phyloP scores from a whole-genome alignment of 805 yeast species.

The Metschnikowia vanudenii region DNA sequence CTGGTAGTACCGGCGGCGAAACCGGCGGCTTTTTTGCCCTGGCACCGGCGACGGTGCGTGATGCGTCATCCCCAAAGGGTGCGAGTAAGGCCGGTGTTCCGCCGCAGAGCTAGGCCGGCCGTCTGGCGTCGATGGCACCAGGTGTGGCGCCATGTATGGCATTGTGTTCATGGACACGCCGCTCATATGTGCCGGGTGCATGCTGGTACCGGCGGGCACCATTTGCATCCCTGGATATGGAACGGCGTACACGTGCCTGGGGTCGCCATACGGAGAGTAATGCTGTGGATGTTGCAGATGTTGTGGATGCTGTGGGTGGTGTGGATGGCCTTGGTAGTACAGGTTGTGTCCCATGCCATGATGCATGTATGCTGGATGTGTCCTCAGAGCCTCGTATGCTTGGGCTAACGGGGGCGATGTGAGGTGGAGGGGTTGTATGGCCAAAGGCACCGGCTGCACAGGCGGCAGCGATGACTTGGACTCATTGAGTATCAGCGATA shows the following conservation, averaged over 20 bases:
- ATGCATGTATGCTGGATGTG: neutral
- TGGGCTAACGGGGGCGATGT: neutral
- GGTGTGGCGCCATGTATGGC: neutral
- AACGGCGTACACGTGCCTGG: neutral
- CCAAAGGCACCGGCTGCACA: constrained; percentile 1
- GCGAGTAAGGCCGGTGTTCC: neutral
- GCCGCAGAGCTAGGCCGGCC: too few species aligned
- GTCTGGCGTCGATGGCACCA: neutral
- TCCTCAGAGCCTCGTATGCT: neutral
- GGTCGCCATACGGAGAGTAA: neutral
- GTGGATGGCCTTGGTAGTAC: neutral
- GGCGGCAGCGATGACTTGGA: neutral
- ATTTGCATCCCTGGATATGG: neutral
- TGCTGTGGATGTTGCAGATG: too few species aligned
- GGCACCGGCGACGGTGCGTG: neutral
- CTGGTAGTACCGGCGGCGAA: constrained; percentile 21
- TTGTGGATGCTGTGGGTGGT: neutral
- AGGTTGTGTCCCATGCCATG: neutral
- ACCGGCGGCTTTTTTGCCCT: constrained; percentile 17
- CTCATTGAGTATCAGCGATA: constrained; percentile 14
- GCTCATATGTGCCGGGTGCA: neutral
- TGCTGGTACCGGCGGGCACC: neutral
- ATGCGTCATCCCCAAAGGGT: neutral
- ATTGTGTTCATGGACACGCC: neutral
- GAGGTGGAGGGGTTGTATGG: neutral